Percentiles rank a stretch among this genome's conserved stretches.
Conservation (phyloP, 2,329 filamentous ascomycete species). For the Ophiosphaerella narmari region DNA sequence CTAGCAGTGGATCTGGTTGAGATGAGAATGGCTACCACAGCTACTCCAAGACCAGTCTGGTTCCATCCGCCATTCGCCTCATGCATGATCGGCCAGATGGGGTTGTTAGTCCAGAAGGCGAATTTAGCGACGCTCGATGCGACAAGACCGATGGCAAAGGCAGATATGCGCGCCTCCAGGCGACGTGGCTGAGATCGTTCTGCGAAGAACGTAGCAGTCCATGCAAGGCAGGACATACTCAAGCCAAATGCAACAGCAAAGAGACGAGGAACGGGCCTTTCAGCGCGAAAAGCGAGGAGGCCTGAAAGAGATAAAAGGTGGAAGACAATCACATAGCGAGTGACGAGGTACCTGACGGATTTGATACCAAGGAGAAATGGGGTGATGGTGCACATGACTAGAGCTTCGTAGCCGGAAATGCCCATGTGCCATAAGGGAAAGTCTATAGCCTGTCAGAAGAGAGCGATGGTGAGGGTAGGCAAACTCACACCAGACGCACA, state of each 20-base stretch:
- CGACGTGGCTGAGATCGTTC: conserved; percentile 75
- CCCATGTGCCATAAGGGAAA: conserved; percentile 99
- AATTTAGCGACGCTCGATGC: conserved; percentile 90
- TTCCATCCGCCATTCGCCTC: conserved; percentile 91
- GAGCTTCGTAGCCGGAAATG: conserved; percentile 91
- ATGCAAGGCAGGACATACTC: conserved; percentile 78
- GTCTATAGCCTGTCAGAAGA: conserved; percentile 56
- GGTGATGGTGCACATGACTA: conserved; percentile 83
- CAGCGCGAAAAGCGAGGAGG: conserved; percentile 77
- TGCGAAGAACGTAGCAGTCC: conserved; percentile 79
- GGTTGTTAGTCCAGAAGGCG: conserved; percentile 92
- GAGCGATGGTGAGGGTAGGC: not conserved
- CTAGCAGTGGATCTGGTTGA: conserved; percentile 69
- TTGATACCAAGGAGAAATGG: conserved; percentile 77
- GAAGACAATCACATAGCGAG: conserved; percentile 70
- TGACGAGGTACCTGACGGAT: conserved; percentile 68
- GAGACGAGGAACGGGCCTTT: conserved; percentile 74
- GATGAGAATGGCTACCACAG: conserved; percentile 73
- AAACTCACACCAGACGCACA: conserved; percentile 88
- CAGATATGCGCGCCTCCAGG: conserved; percentile 80
- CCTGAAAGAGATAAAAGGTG: conserved; percentile 80
- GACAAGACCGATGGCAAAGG: conserved; percentile 80
- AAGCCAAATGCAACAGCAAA: conserved; percentile 82
- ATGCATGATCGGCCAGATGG: conserved; percentile 94
- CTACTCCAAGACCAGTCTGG: conserved; percentile 76